These are phyloP conservation scores for Cytospora mali DNA, from an alignment of 2,329 filamentous ascomycete genomes.

Conservation along the genomic window DNA sequence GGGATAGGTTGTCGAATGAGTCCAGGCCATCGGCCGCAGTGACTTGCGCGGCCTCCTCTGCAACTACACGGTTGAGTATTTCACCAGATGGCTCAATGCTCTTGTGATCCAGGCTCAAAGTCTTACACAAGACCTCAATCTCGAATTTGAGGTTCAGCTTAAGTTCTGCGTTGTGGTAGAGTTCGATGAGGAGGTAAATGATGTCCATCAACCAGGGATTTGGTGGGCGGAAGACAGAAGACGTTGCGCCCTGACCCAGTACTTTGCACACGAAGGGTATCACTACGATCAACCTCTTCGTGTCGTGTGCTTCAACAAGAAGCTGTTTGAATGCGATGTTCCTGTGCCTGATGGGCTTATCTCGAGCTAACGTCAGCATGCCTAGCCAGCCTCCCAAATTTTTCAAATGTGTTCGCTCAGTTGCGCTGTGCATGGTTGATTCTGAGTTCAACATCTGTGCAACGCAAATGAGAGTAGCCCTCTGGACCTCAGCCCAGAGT, in stretches of 20 bases:
- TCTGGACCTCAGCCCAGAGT: constrained; percentile 85
- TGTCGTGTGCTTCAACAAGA: constrained; percentile 90
- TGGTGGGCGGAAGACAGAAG: constrained; percentile 87
- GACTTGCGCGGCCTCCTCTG: constrained; percentile 64
- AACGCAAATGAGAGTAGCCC: constrained; percentile 88
- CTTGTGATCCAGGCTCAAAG: constrained; percentile 88
- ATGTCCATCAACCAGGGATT: constrained; percentile 99
- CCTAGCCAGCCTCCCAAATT: constrained; percentile 94
- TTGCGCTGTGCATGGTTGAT: constrained; percentile 77
- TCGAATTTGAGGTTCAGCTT: constrained; percentile 98
- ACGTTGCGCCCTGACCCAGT: constrained; percentile 78
- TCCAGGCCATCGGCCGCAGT: constrained; percentile 71
- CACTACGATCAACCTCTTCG: constrained; percentile 85
- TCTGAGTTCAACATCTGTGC: constrained; percentile 89
- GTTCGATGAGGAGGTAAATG: constrained; percentile 83
- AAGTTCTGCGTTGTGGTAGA: constrained; percentile 90
- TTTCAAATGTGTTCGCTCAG: constrained; percentile 86
- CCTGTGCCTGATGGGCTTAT: constrained; percentile 93
- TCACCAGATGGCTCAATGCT: constrained; percentile 84
- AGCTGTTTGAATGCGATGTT: constrained; percentile 98
- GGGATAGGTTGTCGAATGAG: constrained; percentile 77
- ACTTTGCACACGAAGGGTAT: constrained; percentile 99
- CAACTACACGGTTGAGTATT: constrained; percentile 73
- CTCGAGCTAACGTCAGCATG: constrained; percentile 85
- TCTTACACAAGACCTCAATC: constrained; percentile 95